Base-by-base conservation (phyloP, 179 eudicot genomes). In the Silene coronaria region DNA sequence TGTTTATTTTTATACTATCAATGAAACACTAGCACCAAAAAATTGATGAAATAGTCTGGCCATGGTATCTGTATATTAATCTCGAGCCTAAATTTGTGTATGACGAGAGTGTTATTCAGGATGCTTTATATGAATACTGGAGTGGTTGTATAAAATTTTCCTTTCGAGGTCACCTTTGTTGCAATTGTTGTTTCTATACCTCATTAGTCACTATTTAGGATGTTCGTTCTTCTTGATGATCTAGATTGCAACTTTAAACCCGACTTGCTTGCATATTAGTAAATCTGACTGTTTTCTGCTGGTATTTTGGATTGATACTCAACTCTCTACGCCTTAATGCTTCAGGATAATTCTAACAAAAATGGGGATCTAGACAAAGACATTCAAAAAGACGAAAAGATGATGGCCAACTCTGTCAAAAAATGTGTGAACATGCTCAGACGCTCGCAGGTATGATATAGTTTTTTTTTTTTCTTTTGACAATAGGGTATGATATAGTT, bases 351-450 rank as follows among this genome's bases (percentile, higher is more conserved):
- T 68, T 45, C 82, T 76, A 80, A 83, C 55, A 88, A 84, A 71
- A 90, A 87, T 26, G 96, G 86, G 80, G 91, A 30, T 76, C 87
- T 57, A 86, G 88, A 79, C 87, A 88, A 74, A 87, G 89, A 79
- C 86, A 79, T 78, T 84, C 91, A 13, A 90, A 75, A 88, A 87
- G 87, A 74, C 87, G 82, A 70, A 87, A 84, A 64, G 84, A 85
- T 79, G 82, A 74, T 16, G 77, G 78, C 62, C 81, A 13, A 38
- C 87, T 80, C 80, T 84, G 76, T 88, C 97, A 63, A 94, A 86
- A 86, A 89, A 86, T 82, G 97, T 87, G 86, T 82, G 71, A 89
- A 82, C 85, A 78, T 73, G 83, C 84, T 87, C 74, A 91, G 91
- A 30, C 98, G 97, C 26, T 88, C 98, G 66, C 95, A n/a, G n/a